Conservation (phyloP, 768 basidiomycete genomes). For the Tremella yokohamensis region DNA sequence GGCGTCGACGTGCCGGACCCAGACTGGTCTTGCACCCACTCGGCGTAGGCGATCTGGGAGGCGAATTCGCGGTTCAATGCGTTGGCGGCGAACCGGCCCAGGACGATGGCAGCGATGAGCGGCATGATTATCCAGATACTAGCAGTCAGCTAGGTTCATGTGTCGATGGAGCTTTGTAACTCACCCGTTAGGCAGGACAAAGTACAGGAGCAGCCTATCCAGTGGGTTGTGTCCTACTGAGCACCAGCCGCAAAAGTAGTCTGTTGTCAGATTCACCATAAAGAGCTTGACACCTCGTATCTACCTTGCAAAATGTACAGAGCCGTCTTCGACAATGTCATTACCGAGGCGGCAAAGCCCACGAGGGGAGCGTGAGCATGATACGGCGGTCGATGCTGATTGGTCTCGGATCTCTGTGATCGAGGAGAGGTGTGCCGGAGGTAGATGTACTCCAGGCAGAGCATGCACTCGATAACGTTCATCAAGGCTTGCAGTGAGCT, state of each 20-base stretch:
- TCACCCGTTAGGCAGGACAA: constrained; percentile 65
- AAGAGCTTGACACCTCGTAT: constrained; percentile 4
- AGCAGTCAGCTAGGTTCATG: constrained; percentile 14
- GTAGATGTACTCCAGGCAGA: constrained; percentile 74
- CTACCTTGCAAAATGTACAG: constrained; percentile 81
- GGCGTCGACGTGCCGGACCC: not conserved
- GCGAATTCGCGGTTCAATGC: constrained; percentile 46
- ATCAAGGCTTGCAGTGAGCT: constrained; percentile 59
- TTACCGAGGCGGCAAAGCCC: constrained; percentile 67
- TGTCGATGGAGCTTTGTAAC: not conserved
- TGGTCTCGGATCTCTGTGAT: constrained; percentile 47
- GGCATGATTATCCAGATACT: constrained; percentile 80
- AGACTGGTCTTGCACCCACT: constrained; percentile 14
- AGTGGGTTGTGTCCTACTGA: constrained; percentile 64
- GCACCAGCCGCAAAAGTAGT: constrained; percentile 56
- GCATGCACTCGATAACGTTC: constrained; percentile 72
- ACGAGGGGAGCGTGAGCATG: constrained; percentile 65
- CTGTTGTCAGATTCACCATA: constrained; percentile 4
- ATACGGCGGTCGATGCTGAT: constrained; percentile 11
- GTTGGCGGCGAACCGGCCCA: constrained; percentile 63
- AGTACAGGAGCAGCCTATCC: constrained; percentile 59
- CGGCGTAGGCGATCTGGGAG: constrained; percentile 31
- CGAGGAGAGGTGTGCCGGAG: constrained; percentile 60
- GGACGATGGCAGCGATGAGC: constrained; percentile 58
- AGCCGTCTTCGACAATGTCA: constrained; percentile 80